These are phyloP conservation scores for Polychaeton citri DNA, from an alignment of 2,329 filamentous ascomycete genomes.

Conservation along the genomic window DNA sequence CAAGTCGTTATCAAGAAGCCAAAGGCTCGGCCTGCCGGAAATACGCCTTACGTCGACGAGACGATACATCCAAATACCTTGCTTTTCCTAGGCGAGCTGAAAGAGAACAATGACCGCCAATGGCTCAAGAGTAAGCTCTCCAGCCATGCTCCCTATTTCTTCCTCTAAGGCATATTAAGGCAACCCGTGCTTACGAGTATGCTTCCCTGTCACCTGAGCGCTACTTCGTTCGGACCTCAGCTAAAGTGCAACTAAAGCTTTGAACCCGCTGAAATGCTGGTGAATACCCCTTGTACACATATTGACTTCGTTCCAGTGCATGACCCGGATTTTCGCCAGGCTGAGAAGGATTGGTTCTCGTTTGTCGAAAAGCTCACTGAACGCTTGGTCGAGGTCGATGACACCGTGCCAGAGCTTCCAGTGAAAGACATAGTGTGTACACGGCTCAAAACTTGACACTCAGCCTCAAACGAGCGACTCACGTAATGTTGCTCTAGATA, in stretches of 20 bases:
- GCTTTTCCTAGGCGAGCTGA: conserved; percentile 46
- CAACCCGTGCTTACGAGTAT: too few relatives aligned
- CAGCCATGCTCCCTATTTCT: too few relatives aligned
- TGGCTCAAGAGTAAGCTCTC: conserved; percentile 53
- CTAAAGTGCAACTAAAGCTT: too few relatives aligned
- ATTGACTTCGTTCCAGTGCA: too few relatives aligned
- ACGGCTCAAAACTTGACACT: conserved; percentile 9
- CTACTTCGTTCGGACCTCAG: too few relatives aligned
- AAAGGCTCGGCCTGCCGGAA: conserved; percentile 46
- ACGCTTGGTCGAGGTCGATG: conserved; percentile 57
- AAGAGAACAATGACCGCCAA: conserved; percentile 46
- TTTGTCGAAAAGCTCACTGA: conserved; percentile 63
- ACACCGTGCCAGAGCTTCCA: conserved; percentile 75
- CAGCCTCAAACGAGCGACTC: neutral
- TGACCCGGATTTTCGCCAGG: conserved; percentile 64
- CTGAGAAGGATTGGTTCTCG: conserved; percentile 67
- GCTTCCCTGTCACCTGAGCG: too few relatives aligned
- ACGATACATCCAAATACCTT: conserved; percentile 52
- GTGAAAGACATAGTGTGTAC: conserved; percentile 57
- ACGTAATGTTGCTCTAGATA: conserved; percentile 30
- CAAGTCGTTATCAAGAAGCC: conserved; percentile 50
- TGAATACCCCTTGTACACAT: too few relatives aligned
- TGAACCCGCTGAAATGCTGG: too few relatives aligned
- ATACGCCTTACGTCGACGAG: conserved; percentile 43
- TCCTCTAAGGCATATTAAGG: too few relatives aligned